Conservation (phyloP, 2,329 filamentous ascomycete genomes). For the Xylariomycetidae sp. region DNA sequence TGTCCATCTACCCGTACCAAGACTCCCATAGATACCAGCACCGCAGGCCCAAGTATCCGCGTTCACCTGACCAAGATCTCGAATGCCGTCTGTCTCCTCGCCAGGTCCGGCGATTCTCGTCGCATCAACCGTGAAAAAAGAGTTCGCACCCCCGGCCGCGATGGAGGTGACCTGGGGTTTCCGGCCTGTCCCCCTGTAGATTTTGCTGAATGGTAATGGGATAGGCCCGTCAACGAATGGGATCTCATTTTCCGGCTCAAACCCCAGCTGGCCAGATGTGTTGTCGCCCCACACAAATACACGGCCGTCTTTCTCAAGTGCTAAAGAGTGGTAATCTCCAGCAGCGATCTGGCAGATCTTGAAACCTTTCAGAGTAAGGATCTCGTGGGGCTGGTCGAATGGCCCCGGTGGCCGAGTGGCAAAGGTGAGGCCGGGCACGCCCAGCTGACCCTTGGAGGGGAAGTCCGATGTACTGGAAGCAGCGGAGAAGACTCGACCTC, state of each 20-base stretch:
- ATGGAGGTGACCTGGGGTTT: slow-evolving; percentile 66
- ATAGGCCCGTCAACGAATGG: slow-evolving; percentile 63
- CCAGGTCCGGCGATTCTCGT: slow-evolving; percentile 42
- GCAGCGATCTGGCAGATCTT: slow-evolving; percentile 70
- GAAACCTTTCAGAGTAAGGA: slow-evolving; percentile 64
- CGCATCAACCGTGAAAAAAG: slow-evolving; percentile 81
- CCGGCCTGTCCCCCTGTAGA: slow-evolving; percentile 64
- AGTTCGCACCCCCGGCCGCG: slow-evolving; percentile 79
- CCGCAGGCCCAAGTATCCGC: slow-evolving; percentile 85
- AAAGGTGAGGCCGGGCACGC: slow-evolving; percentile 79
- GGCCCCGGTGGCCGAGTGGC: slow-evolving; percentile 66
- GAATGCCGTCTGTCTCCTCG: slow-evolving; percentile 33
- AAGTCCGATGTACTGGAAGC: slow-evolving; percentile 73
- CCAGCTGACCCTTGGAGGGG: slow-evolving; percentile 79
- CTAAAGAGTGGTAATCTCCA: slow-evolving; percentile 82
- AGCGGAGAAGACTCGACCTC: slow-evolving; percentile 82
- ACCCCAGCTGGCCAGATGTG: slow-evolving; percentile 82
- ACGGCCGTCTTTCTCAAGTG: slow-evolving; percentile 66
- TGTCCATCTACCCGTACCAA: slow-evolving; percentile 85
- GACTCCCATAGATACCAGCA: slow-evolving; percentile 72
- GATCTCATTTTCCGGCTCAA: slow-evolving; percentile 58
- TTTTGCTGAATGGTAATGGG: slow-evolving; percentile 60
- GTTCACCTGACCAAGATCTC: slow-evolving; percentile 49
- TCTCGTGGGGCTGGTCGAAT: slow-evolving; percentile 77
- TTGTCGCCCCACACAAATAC: slow-evolving; percentile 92